Evolutionary conservation across 1,139 yeast species (phyloP).

Genomic region (Geotrichum bryndzae): DNA sequence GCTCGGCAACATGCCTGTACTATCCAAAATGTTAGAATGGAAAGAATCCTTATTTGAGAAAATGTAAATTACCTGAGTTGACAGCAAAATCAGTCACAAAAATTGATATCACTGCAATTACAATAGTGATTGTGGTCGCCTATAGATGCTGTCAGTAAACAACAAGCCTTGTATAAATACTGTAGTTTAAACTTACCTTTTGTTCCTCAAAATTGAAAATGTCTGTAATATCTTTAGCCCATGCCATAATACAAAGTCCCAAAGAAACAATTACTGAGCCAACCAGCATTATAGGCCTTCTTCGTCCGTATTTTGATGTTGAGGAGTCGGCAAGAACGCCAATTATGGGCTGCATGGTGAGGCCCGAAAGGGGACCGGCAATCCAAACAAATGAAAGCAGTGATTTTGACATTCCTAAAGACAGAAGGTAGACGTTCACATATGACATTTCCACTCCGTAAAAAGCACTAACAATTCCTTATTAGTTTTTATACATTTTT

Average conservation of each 20-base stretch:
- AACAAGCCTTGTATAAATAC: neutral
- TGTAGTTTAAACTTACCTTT: constrained; percentile 4
- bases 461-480: neutral
- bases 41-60: neutral
- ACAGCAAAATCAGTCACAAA: constrained; percentile 51
- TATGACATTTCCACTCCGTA: constrained; percentile 39
- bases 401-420: constrained; percentile 50
- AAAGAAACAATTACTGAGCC: constrained; percentile 45
- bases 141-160: constrained; percentile 6
- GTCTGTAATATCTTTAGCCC: constrained; percentile 40
- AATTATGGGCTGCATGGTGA: constrained; percentile 53
- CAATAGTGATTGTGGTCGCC: constrained; percentile 30
- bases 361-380: constrained; percentile 58
- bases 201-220: constrained; percentile 15
- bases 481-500: neutral
- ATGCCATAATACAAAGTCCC: constrained; percentile 44
- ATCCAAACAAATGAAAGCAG: constrained; percentile 53
- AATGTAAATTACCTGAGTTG: constrained; percentile 28
- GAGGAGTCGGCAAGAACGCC: constrained; percentile 52
- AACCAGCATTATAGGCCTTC: constrained; percentile 51
- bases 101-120: constrained; percentile 47
- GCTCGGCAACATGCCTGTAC: constrained; percentile 60
- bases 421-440: constrained; percentile 38
- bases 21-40: constrained; percentile 23
- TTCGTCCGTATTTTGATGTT: constrained; percentile 42